A percentile compares a stretch with the other conserved stretches of the same genome.
Conservation (phyloP, 1,284 basidiomycete species). For the Coriolopsis trogii region DNA sequence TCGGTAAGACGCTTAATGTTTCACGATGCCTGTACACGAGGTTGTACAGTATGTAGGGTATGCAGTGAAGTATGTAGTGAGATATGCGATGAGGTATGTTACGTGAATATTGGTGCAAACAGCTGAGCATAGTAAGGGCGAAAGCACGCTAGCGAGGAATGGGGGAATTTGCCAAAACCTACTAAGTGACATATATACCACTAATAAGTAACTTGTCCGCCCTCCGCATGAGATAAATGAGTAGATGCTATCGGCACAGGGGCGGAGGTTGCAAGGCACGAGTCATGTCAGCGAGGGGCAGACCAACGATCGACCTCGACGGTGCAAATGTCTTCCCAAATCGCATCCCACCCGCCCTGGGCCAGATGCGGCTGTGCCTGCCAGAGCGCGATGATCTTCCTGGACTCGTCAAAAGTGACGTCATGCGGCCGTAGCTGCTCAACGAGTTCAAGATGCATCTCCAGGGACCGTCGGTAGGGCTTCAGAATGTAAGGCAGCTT, state of each 20-base stretch:
- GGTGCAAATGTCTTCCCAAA: constrained; percentile 76
- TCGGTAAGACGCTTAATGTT: too few relatives aligned
- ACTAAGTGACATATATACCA: neutral
- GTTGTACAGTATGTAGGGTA: neutral
- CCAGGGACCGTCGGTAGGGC: constrained; percentile 70
- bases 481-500: constrained; percentile 57
- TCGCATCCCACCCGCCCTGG: constrained; percentile 66
- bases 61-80: too few relatives aligned
- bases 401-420: constrained; percentile 67
- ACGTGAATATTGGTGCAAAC: neutral
- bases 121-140: too few relatives aligned
- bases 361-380: constrained; percentile 63
- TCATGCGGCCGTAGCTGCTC: constrained; percentile 64
- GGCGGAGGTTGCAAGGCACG: too few relatives aligned
- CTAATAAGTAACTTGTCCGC: neutral
- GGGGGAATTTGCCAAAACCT: too few relatives aligned
- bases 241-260: too few relatives aligned
- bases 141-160: too few relatives aligned
- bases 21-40: too few relatives aligned
- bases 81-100: neutral
- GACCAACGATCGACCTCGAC: constrained; percentile 76
- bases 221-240: too few relatives aligned
- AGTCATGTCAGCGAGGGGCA: constrained; percentile 33
- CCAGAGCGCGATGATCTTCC: constrained; percentile 63
- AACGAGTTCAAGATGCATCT: constrained; percentile 57